phyloP scores from a whole-genome alignment of 2,329 filamentous ascomycete species.

The Penicillium sp. region DNA sequence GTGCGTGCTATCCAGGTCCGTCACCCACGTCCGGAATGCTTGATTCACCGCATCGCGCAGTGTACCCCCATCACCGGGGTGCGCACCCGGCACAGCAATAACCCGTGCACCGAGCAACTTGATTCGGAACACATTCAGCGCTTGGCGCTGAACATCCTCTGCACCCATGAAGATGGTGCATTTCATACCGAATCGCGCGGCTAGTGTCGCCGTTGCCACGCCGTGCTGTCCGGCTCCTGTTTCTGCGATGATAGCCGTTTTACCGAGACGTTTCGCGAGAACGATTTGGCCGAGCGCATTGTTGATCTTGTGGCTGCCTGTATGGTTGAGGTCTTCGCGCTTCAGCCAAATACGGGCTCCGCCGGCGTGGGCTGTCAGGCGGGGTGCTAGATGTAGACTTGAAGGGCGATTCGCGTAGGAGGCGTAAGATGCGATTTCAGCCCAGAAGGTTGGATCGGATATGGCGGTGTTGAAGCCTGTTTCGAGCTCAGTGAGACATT shows the following conservation, averaged over 20 bases:
- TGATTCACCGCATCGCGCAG: constrained; percentile 88
- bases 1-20: constrained; percentile 85
- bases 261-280: constrained; percentile 82
- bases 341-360: constrained; percentile 97
- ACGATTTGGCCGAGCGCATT: constrained; percentile 92
- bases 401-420: constrained; percentile 92
- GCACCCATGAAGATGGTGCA: constrained; percentile 98
- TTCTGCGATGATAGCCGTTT: constrained; percentile 95
- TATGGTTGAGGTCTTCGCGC: constrained; percentile 94
- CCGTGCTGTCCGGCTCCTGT: constrained; percentile 96
- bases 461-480: constrained; percentile 82
- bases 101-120: constrained; percentile 89
- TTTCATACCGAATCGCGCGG: constrained; percentile 95
- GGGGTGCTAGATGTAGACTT: constrained; percentile 80
- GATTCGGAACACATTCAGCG: constrained; percentile 95
- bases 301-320: constrained; percentile 98
- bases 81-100: constrained; percentile 66
- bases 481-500: constrained; percentile 85
- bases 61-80: constrained; percentile 68
- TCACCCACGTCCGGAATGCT: constrained; percentile 87
- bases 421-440: constrained; percentile 89
- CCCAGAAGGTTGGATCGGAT: constrained; percentile 88
- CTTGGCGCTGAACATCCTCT: constrained; percentile 90
- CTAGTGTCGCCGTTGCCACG: constrained; percentile 93
- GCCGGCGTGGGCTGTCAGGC: constrained; percentile 80